Conservation (phyloP, 1,284 basidiomycete species). For the Irpex lacteus region DNA sequence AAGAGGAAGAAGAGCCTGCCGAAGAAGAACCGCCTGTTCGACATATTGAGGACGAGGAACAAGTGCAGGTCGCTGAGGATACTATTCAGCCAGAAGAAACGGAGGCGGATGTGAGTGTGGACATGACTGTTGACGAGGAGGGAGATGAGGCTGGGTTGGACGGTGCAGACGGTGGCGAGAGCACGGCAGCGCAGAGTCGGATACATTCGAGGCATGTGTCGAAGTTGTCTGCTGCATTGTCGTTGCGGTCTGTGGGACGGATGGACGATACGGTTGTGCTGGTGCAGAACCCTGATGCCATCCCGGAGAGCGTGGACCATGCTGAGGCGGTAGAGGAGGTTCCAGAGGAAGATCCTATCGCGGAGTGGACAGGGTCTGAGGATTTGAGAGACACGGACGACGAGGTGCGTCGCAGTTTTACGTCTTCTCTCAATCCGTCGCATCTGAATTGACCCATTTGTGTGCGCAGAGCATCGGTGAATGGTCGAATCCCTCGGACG, state of each 20-base stretch:
- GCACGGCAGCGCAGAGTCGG: conserved; percentile 47
- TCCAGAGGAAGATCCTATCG: conserved; percentile 43
- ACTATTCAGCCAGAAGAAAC: conserved; percentile 38
- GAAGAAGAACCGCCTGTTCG: conserved; percentile 3
- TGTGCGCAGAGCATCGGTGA: conserved; percentile 68
- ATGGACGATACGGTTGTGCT: conserved; percentile 17
- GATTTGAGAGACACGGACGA: conserved; percentile 54
- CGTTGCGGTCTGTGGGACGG: conserved; percentile 61
- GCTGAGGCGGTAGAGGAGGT: conserved; percentile 27
- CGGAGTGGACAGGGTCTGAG: conserved; percentile 81
- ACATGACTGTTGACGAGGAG: conserved; percentile 34
- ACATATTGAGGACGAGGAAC: conserved; percentile 16
- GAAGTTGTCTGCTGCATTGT: conserved; percentile 60
- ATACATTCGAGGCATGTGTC: conserved; percentile 73
- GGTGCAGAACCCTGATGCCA: not conserved
- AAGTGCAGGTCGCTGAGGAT: conserved; percentile 32
- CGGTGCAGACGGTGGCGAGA: conserved; percentile 24
- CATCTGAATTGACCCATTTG: no score
- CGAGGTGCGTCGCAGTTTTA: conserved; percentile 42
- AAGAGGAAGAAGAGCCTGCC: conserved; percentile 48
- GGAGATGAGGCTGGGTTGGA: conserved; percentile 28
- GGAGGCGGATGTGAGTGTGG: conserved; percentile 26
- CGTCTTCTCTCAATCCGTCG: no score
- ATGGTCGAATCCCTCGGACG: conserved; percentile 86
- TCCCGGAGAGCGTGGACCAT: conserved; percentile 10